These are phyloP conservation scores for Umbellularia californica DNA, from an alignment of 164 flowering plant genomes.

Conservation along the genomic window DNA sequence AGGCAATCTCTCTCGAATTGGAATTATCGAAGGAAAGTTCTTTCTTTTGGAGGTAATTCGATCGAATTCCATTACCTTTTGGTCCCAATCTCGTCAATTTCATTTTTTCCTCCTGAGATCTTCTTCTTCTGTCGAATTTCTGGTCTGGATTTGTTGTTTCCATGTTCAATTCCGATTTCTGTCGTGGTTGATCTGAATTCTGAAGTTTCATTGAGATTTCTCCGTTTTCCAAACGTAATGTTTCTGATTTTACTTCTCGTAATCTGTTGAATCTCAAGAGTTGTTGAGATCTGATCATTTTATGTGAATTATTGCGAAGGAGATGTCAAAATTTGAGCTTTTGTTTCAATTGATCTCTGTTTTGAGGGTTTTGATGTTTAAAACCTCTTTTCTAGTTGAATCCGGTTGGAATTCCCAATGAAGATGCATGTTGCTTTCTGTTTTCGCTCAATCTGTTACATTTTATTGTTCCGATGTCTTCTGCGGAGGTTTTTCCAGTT, in stretches of 20 bases:
- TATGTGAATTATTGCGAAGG: neutral
- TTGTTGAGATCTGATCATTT: slow-evolving; percentile 14
- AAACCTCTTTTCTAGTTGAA: neutral
- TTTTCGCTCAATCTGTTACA: neutral
- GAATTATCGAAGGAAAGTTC: neutral
- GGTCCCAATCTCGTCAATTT: neutral
- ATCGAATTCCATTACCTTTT: neutral
- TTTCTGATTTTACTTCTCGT: neutral
- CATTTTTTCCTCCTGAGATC: neutral
- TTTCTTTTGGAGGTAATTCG: slow-evolving; percentile 12
- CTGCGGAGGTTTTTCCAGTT: neutral
- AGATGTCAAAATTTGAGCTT: neutral
- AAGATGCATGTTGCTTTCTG: neutral
- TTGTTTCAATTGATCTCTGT: neutral
- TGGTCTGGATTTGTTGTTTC: slow-evolving; percentile 6
- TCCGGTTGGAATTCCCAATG: neutral
- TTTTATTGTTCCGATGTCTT: neutral
- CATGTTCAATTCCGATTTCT: slow-evolving; percentile 2
- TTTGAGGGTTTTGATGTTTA: slow-evolving; percentile 1
- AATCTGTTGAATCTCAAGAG: slow-evolving; percentile 5
- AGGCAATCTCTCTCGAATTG: neutral
- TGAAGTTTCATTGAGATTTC: neutral
- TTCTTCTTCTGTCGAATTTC: neutral
- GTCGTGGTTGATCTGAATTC: neutral
- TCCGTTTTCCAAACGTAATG: neutral